Evolutionary conservation across 148 eudicot species (phyloP).

Genomic region (Chenopodium suecicum): DNA sequence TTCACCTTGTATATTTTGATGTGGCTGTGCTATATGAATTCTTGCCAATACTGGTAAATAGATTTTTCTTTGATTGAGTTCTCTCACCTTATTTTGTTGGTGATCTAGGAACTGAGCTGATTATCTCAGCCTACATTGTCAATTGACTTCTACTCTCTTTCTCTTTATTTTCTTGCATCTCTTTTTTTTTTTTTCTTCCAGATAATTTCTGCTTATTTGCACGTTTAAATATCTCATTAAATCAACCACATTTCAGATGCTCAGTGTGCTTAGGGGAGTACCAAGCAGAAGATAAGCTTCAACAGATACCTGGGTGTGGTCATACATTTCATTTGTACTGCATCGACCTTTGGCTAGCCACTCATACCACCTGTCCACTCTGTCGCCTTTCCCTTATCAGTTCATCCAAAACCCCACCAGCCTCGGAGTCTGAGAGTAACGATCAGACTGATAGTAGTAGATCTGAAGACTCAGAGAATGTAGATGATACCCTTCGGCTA

Average conservation of each 20-base stretch:
- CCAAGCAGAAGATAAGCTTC: constrained; percentile 34
- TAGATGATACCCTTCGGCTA: constrained; percentile 19
- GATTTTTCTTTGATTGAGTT: background rate
- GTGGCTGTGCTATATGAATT: background rate
- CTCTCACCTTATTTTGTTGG: background rate
- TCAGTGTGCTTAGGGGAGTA: constrained; percentile 34
- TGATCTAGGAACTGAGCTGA: background rate
- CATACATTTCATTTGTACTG: constrained; percentile 32
- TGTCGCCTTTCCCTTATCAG: constrained; percentile 32
- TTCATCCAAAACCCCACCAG: constrained; percentile 19
- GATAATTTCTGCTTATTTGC: background rate
- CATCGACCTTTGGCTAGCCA: constrained; percentile 33
- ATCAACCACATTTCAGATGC: constrained; percentile 15
- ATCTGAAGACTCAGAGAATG: constrained; percentile 1
- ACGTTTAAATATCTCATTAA: background rate
- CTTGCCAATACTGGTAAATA: background rate
- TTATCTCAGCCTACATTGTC: constrained; percentile 1
- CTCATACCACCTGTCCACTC: constrained; percentile 32
- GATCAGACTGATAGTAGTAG: constrained; percentile 6
- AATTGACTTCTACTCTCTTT: background rate
- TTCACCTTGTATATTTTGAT: background rate
- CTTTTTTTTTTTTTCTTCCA: background rate
- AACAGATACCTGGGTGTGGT: constrained; percentile 32
- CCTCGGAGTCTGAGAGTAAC: constrained; percentile 19
- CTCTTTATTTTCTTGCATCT: background rate